Evolutionary conservation across 2,329 filamentous ascomycete species (phyloP), one percentile per base, ranked within the genome.

Genomic region (Plectosphaerella plurivora): DNA sequence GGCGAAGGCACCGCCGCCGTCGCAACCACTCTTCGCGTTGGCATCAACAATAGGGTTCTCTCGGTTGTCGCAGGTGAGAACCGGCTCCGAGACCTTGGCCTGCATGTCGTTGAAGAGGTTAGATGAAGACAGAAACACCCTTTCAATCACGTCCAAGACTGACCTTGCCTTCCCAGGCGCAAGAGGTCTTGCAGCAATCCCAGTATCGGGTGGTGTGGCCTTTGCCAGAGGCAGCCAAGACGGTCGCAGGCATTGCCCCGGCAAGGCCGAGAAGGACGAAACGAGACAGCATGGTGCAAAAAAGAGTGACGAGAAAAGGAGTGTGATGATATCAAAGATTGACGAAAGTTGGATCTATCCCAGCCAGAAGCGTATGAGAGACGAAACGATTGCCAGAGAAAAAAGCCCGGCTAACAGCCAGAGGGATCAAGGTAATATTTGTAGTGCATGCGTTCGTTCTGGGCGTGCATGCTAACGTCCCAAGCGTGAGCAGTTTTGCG

Each of bases 151-250:
- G 16, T 28, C 20, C 11, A n/a, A 16, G 14, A 18, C 46, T 18
- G 12, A 33, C 47, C 65, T 87, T 87, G 51, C 68, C 74, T 9
- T 73, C 63, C 84, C 84, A 82, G 5, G 75, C 74, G 65, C 84
- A 88, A 18, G 82, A 84, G 25, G 84, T 79, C 73, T 89, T 89
- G 72, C 85, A 88, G 72, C 86, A 88, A 65, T 88, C 85, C 78
- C 81, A 80, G 65, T 79, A 81, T 52, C 76, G 62, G 33, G 60
- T 63, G 24, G 65, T 68, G 33, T 48, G 46, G 28, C 46, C 46
- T 7, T 35, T 48, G 35, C 46, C 46, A 14, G 46, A 48, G 20
- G 22, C 16, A 18, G 46, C 46, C 16, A 11, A 20, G 46, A 48
- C 46, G 10, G 25, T n/a, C 16, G 46, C 28, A 10, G 46, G 46